Conservation (phyloP, 1,284 basidiomycete genomes). For the Melampsora occidentalis region DNA sequence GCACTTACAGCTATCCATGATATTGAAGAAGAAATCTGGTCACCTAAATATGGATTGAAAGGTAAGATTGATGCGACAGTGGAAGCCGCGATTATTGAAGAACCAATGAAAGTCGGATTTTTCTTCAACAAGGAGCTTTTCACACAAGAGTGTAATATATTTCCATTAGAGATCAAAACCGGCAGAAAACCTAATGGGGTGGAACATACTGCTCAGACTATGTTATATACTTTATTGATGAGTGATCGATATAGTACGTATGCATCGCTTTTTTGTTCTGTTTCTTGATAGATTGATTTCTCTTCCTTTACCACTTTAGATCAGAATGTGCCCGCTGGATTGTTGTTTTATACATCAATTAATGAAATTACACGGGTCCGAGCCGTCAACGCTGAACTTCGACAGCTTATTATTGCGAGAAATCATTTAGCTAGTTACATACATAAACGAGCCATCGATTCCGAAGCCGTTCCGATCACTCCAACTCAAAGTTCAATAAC, state of each 20-base stretch:
- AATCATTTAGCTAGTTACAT: slow-evolving; percentile 83
- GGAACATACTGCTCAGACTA: slow-evolving; percentile 95
- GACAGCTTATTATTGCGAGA: slow-evolving; percentile 73
- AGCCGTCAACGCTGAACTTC: slow-evolving; percentile 73
- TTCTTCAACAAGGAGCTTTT: slow-evolving; percentile 2
- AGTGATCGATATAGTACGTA: slow-evolving; percentile 73
- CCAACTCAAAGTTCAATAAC: background rate
- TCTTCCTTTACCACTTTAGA: slow-evolving; percentile 45
- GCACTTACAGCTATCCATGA: slow-evolving; percentile 68
- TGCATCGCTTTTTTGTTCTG: background rate
- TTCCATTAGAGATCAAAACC: slow-evolving; percentile 93
- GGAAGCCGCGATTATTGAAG: slow-evolving; percentile 63
- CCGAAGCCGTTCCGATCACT: background rate
- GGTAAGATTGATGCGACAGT: slow-evolving; percentile 93
- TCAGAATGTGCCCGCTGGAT: slow-evolving; percentile 65
- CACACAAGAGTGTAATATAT: slow-evolving; percentile 48
- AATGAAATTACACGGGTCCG: slow-evolving; percentile 81
- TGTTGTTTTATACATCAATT: slow-evolving; percentile 90
- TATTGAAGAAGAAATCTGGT: slow-evolving; percentile 96
- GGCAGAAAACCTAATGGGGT: slow-evolving; percentile 72
- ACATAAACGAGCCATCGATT: slow-evolving; percentile 45
- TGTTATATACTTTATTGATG: slow-evolving; percentile 90
- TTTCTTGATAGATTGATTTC: background rate
- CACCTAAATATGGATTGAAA: slow-evolving; percentile 87
- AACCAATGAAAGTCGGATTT: slow-evolving; percentile 48